Evolutionary conservation across 345 rosid species (phyloP).

Genomic region (Euphorbia pulcherrima): DNA sequence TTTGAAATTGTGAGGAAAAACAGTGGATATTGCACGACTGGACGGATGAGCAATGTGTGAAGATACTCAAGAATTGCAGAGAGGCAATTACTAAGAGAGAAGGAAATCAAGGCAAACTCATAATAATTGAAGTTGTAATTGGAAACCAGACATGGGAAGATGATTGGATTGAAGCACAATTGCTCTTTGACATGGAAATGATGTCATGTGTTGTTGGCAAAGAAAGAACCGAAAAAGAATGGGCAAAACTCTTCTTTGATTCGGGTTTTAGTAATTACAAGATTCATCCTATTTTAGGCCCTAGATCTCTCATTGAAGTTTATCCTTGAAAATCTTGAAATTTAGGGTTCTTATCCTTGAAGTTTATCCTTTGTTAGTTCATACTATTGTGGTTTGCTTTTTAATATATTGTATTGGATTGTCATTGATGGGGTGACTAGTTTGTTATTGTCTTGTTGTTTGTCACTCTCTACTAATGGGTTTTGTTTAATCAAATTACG

Average conservation of each 20-base stretch:
- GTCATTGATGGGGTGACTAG: too few relatives aligned
- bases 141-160: not conserved
- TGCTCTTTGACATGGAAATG: not conserved
- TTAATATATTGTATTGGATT: too few relatives aligned
- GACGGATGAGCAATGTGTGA: slow-evolving; percentile 3
- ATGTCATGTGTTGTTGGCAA: not conserved
- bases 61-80: slow-evolving; percentile 2
- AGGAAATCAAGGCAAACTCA: not conserved
- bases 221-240: not conserved
- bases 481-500: too few relatives aligned
- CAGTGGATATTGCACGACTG: slow-evolving; percentile 14
- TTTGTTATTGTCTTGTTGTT: too few relatives aligned
- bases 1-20: too few relatives aligned
- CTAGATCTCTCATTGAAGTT: slow-evolving; percentile 25
- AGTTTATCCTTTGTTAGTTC: too few relatives aligned
- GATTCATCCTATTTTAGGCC: slow-evolving; percentile 10
- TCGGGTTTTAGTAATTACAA: slow-evolving; percentile 25
- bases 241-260: slow-evolving; percentile 26
- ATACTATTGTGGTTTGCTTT: too few relatives aligned
- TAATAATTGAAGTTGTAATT: slow-evolving; percentile 3
- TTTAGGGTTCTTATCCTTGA: too few relatives aligned
- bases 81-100: not conserved
- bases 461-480: too few relatives aligned
- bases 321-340: slow-evolving; percentile 22
- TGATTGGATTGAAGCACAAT: slow-evolving; percentile 14